Evolutionary conservation across 495 filamentous ascomycete genomes (phyloP), one percentile per base, ranked within the genome.

Genomic region (Lophium mytilinum): DNA sequence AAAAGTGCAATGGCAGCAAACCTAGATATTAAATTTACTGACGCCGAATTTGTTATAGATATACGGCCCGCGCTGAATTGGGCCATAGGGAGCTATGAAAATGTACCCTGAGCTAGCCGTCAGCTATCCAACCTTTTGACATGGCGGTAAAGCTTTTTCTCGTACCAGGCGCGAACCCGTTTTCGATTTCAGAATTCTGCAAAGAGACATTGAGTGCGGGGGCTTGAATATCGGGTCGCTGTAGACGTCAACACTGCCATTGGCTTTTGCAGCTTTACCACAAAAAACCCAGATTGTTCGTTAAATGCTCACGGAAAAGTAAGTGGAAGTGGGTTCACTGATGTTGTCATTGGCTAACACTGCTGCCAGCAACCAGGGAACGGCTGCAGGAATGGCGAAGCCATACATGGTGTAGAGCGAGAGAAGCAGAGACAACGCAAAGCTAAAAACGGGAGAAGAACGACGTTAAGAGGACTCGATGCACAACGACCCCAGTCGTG

Each of bases 31-130:
- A 30, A 6, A 30, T 30, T 30, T 24, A 33, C 33, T 47, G 10
- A 48, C 43, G n/a, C 57, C 61, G 36, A 42, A 40, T 37, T 60
- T 56, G 17, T 64, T 57, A 46, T 56, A 64, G 42, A 64, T 60
- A 40, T 64, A 56, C 34, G 61, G 51, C 9, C 50, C 56, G n/a
- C 17, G 39, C 18, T 54, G 57, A 19, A 45, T 48, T 9, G n/a
- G n/a, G 17, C 49, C 30, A 42, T 39, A 59, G 7, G 60, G 55
- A 17, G 36, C 40, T 9, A 63, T 59, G 24, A 50, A 63, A 12
- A 59, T 50, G 50, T 58, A 59, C n/a, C 60, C 60, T 37, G 43
- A 47, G 18, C 21, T 21, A 47, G 43, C 21, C 19, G n/a, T 47
- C 43, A 47, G 18, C 18, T 30, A 30, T 30, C 24, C 24, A 6